These are phyloP conservation scores for Penicillium digitatum DNA, from an alignment of 2,329 filamentous ascomycete species.

Conservation along the genomic window DNA sequence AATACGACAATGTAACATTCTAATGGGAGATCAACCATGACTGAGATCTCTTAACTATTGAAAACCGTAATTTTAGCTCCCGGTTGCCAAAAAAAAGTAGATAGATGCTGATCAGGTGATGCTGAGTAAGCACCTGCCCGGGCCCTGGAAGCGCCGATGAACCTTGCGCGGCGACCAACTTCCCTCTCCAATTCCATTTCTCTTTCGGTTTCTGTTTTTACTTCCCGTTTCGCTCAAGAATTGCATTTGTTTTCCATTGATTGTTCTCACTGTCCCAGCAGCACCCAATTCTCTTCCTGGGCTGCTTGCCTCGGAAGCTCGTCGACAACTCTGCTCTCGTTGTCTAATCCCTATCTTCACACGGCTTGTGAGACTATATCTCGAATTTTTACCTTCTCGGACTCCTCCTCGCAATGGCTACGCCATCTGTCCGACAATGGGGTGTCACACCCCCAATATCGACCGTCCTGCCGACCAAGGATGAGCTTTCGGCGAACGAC, in stretches of 20 bases:
- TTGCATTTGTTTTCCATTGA: neutral
- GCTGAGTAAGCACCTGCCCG: constrained; percentile 20
- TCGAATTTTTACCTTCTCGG: neutral
- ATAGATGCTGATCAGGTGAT: constrained; percentile 15
- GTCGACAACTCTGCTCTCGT: neutral
- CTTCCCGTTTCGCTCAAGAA: neutral
- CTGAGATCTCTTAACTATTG: neutral
- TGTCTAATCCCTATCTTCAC: constrained; percentile 20
- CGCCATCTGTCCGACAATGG: constrained; percentile 47
- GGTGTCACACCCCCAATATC: constrained; percentile 87
- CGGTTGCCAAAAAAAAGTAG: neutral
- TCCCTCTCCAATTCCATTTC: constrained; percentile 5
- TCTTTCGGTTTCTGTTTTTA: constrained; percentile 1
- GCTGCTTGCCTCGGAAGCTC: neutral
- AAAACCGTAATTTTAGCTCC: neutral
- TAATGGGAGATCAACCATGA: neutral
- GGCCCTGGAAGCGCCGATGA: constrained; percentile 11
- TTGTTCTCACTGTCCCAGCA: neutral
- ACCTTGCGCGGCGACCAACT: constrained; percentile 8
- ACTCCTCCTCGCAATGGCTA: constrained; percentile 31
- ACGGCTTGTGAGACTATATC: neutral
- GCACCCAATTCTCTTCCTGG: neutral
- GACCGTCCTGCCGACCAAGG: constrained; percentile 66
- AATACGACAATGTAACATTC: neutral
- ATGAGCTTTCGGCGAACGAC: constrained; percentile 73